Evolutionary conservation across 352 stramenopile genomes (phyloP).

Genomic region (Pythium plurisporium): DNA sequence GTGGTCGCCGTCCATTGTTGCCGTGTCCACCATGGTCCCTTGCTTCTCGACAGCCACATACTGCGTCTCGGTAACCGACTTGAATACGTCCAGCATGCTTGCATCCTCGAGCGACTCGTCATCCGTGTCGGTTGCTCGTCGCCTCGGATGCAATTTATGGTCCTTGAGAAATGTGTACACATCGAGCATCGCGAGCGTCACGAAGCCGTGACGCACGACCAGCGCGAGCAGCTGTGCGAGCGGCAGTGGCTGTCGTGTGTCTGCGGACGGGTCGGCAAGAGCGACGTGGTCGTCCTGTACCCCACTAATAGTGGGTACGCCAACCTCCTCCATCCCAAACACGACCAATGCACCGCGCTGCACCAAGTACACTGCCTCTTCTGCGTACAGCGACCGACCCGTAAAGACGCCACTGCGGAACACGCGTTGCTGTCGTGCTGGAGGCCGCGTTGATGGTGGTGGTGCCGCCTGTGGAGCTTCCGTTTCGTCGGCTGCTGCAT

Average conservation of each 20-base stretch:
- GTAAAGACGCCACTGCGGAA: slow-evolving; percentile 44
- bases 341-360: slow-evolving; percentile 46
- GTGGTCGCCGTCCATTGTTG: neutral
- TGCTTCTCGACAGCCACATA: slow-evolving; percentile 3
- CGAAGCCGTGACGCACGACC: slow-evolving; percentile 21
- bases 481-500: neutral
- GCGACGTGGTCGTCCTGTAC: neutral
- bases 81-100: slow-evolving; percentile 74
- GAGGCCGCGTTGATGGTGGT: neutral
- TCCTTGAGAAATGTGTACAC: slow-evolving; percentile 64
- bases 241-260: slow-evolving; percentile 15
- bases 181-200: slow-evolving; percentile 39
- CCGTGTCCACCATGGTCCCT: too few relatives aligned
- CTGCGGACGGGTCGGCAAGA: neutral
- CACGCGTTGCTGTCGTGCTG: neutral
- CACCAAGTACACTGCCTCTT: slow-evolving; percentile 67
- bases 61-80: slow-evolving; percentile 29
- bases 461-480: neutral
- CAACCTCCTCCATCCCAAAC: slow-evolving; percentile 25
- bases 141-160: slow-evolving; percentile 59
- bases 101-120: too few relatives aligned
- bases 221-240: slow-evolving; percentile 26
- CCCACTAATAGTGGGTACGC: slow-evolving; percentile 1
- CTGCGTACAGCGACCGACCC: slow-evolving; percentile 56
- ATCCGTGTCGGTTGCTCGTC: too few relatives aligned